Conservation (phyloP, 371 early-diverging fungal species). For the Zancudomyces culisetae region DNA sequence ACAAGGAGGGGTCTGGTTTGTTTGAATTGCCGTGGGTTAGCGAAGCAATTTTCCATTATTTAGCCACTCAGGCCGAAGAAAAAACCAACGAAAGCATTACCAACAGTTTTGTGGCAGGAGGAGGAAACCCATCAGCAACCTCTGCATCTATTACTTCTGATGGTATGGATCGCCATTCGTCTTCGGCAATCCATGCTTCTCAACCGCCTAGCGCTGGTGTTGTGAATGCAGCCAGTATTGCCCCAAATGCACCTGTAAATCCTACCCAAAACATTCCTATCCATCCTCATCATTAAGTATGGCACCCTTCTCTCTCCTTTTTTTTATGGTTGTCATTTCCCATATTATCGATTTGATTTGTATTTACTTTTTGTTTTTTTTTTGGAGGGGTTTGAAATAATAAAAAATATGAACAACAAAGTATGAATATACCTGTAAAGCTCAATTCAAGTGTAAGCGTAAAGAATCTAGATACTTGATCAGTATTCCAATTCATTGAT, state of each 20-base stretch:
- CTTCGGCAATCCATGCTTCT: too few relatives aligned
- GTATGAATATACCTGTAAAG: too few relatives aligned
- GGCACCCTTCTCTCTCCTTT: too few relatives aligned
- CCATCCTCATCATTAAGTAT: too few relatives aligned
- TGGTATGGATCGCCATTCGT: background rate
- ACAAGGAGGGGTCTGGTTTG: conserved; percentile 43
- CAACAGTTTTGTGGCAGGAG: too few relatives aligned
- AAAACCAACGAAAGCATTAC: too few relatives aligned
- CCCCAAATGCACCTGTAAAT: background rate
- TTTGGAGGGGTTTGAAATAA: background rate
- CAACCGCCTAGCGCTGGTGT: background rate
- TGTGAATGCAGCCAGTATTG: background rate
- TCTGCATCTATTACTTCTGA: background rate
- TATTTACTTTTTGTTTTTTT: background rate
- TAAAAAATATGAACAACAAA: background rate
- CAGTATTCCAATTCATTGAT: background rate
- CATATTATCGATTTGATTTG: background rate
- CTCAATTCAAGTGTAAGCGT: background rate
- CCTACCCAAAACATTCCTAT: too few relatives aligned
- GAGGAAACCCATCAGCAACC: background rate
- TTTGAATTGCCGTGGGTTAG: conserved; percentile 70
- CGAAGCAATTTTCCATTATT: conserved; percentile 78
- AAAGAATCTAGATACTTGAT: background rate
- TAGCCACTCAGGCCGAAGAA: conserved; percentile 22
- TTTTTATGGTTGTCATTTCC: too few relatives aligned